Evolutionary conservation across 371 early-diverging fungal species (phyloP), one percentile per base, ranked within the genome.

Genomic region (Mortierella sp.): DNA sequence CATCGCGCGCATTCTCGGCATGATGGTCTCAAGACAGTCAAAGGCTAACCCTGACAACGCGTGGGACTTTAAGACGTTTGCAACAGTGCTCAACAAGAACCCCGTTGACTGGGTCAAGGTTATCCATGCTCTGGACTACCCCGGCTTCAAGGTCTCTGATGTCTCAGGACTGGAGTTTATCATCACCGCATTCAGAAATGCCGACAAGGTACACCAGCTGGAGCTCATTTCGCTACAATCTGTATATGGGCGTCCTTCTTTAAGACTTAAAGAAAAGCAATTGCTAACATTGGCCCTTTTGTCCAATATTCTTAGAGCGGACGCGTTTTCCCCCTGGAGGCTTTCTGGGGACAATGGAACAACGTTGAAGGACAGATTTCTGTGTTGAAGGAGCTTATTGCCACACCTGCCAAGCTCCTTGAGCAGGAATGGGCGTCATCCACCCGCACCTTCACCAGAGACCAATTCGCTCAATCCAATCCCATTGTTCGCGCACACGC

Each of bases 281-380:
- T 27, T 32, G 1, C 60, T 58, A 21, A 48, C 38, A 1, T 24
- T 8, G 27, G 4, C 32, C 29, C 16, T 32, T 29, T 12, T 27
- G 35, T 35, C 14, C 32, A 14, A 58, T 35, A 3, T 51, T 2
- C 46, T 16, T 78, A 83, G 81, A 83, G 46, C 35, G 76, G 75
- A 3, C 73, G 82, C 8, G 85, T 79, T 7, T 97, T 96, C 81
- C 97, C 97, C 32, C 88, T 94, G 44, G 87, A 92, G 32, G 91
- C 91, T 4, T 92, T 97, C 75, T 94, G 95, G 89, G 93, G 94
- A 27, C 90, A 91, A 76, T 97, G 97, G 97, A 89, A 87, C 27
- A 94, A 96, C 77, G 79, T 91, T 18, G 90, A 90, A 27, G 95
- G 94, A 5, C 96, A 97, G 78, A 86, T 96, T 12, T 93, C 93